phyloP scores from a whole-genome alignment of 768 basidiomycete genomes.

The Leucosporidium scottii region DNA sequence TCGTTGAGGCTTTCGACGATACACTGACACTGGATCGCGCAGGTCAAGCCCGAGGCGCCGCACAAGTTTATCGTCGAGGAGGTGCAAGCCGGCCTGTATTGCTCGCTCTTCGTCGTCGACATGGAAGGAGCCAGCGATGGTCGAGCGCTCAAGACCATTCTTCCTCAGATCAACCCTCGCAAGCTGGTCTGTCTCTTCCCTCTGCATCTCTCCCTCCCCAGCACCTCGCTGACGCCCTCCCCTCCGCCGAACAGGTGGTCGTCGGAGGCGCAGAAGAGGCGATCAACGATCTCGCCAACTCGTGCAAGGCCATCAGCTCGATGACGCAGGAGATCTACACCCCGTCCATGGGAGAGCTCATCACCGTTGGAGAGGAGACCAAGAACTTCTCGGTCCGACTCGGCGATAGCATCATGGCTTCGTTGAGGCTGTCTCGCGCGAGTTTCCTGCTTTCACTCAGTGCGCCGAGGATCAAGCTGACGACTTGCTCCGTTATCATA shows the following conservation, averaged over 20 bases:
- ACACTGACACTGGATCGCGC: neutral
- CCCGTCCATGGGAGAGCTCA: slow-evolving; percentile 63
- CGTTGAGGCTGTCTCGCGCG: slow-evolving; percentile 64
- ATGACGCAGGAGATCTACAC: slow-evolving; percentile 91
- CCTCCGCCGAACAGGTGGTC: slow-evolving; percentile 57
- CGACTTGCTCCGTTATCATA: no score
- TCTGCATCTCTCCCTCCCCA: neutral
- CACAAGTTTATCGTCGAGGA: slow-evolving; percentile 78
- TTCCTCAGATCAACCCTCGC: slow-evolving; percentile 90
- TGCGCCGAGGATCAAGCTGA: no score
- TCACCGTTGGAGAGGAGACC: slow-evolving; percentile 92
- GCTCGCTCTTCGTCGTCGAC: slow-evolving; percentile 82
- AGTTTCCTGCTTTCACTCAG: neutral
- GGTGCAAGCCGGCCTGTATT: slow-evolving; percentile 71
- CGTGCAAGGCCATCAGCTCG: slow-evolving; percentile 71
- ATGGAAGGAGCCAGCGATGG: slow-evolving; percentile 96
- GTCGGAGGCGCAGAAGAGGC: slow-evolving; percentile 67
- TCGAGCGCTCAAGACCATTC: slow-evolving; percentile 90
- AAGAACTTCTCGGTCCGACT: slow-evolving; percentile 90
- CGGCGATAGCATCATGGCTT: slow-evolving; percentile 74
- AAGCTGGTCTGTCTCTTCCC: slow-evolving; percentile 63
- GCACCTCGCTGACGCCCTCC: neutral
- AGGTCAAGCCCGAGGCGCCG: slow-evolving; percentile 58
- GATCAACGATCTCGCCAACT: slow-evolving; percentile 66
- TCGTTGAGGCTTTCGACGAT: neutral